phyloP scores from a whole-genome alignment of 2,329 filamentous ascomycete species.

The Clonostachys sp. region DNA sequence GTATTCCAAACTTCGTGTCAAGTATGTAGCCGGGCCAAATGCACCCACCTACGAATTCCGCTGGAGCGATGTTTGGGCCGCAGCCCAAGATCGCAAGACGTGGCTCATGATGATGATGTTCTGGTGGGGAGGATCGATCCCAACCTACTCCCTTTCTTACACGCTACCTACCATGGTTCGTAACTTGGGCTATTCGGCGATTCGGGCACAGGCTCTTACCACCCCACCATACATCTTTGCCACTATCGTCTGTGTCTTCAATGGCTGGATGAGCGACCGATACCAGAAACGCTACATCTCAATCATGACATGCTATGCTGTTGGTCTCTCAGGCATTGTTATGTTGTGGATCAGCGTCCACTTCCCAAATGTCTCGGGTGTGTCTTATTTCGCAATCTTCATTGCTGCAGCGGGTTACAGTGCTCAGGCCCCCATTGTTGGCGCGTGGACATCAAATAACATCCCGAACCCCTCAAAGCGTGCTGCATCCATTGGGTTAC shows the following conservation, averaged over 20 bases:
- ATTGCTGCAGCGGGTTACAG: neutral
- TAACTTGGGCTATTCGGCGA: slow-evolving; percentile 16
- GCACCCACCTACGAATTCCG: neutral
- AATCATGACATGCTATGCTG: neutral
- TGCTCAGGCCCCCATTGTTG: neutral
- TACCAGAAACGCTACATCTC: neutral
- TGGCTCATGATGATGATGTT: neutral
- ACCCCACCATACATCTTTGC: slow-evolving; percentile 33
- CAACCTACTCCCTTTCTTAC: neutral
- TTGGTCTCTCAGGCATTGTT: neutral
- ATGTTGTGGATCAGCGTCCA: neutral
- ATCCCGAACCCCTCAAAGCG: neutral
- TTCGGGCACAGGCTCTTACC: slow-evolving; percentile 16
- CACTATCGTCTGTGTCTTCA: slow-evolving; percentile 13
- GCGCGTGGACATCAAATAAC: neutral
- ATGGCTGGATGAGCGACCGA: neutral
- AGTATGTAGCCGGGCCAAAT: neutral
- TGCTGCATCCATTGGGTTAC: neutral
- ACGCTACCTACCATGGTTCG: slow-evolving; percentile 17
- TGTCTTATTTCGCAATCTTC: neutral
- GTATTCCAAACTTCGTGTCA: neutral
- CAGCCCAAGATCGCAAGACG: neutral
- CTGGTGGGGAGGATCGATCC: neutral
- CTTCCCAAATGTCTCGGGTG: neutral
- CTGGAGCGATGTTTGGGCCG: neutral